Base-by-base conservation (phyloP, 495 filamentous ascomycete genomes). In the Pseudevernia furfuracea region DNA sequence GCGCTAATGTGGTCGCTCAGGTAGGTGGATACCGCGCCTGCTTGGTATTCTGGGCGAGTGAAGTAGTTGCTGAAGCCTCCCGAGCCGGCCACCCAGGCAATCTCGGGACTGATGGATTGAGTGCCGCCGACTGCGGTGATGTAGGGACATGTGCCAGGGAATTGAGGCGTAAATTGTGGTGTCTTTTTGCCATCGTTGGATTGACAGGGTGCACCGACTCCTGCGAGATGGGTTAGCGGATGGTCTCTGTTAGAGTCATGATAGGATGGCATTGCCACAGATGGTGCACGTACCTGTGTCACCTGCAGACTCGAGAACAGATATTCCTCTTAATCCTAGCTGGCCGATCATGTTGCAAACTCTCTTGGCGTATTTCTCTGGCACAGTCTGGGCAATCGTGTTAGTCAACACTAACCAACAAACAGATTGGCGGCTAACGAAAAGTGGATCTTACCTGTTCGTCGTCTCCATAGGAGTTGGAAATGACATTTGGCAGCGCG, bases 401-500 rank as follows among this genome's bases (percentile, higher is more conserved):
- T 55, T 12, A 63, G 59, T 36, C 3, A 36, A 43, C 19, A 21
- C 41, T 12, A 63, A 53, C 32, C 3, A 36, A 43, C 19, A 21
- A 53, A 25, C 37, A 21, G 46, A 39, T 46, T 23, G 14, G 3
- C 48, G 34, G 15, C 1, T 37, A n/a, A 61, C 15, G 56, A 37
- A 53, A 46, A n/a, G 32, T 3, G 38, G n/a, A 49, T 0, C 61
- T 49, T 61, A 57, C 63, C 60, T 69, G 73, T 71, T 89, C 87
- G 55, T 87, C 81, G 65, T 88, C 85, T 53, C 84, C 84, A 66
- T 96, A 96, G 23, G 86, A 89, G 59, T 88, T 90, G 12, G 85
- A 83, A 14, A 96, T 76, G 9, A 90, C 85, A 0, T 87, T 84
- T 0, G 91, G 91, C 4, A 96, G 78, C 37, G 88, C 78, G 0